Evolutionary conservation across 345 rosid species (phyloP), one percentile per base, ranked within the genome.

Genomic region (Rubroshorea leprosula): DNA sequence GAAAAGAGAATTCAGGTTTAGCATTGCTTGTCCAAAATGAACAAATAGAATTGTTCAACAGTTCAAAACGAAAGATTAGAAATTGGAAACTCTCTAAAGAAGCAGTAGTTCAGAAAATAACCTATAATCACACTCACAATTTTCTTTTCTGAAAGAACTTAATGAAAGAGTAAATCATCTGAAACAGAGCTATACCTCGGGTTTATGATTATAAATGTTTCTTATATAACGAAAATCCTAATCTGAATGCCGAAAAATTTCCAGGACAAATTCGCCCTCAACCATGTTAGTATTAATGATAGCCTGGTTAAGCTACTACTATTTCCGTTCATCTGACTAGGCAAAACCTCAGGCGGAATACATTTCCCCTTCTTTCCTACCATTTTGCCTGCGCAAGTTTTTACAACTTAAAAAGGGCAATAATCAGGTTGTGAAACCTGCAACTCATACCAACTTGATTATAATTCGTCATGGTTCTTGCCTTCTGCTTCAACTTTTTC

Each of bases 391-490:
- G 12, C 41, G 12, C 5, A 35, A 35, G 41, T 35, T 35, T 35
- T 13, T n/a, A n/a, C n/a, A n/a, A n/a, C n/a, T n/a, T n/a, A n/a
- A n/a, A n/a, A n/a, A n/a, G n/a, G n/a, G n/a, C n/a, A n/a, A n/a
- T n/a, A n/a, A n/a, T n/a, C n/a, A n/a, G n/a, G n/a, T n/a, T n/a
- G n/a, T n/a, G n/a, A n/a, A n/a, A n/a, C n/a, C n/a, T n/a, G n/a
- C n/a, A n/a, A n/a, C n/a, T n/a, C n/a, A n/a, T n/a, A n/a, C n/a
- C n/a, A n/a, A n/a, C n/a, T n/a, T 13, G n/a, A 72, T 82, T 76
- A 87, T 64, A 88, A 74, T 75, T 88, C 96, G 14, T 88, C 87
- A 22, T 78, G 87, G 51, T 15, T 54, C 58, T 77, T 67, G 9
- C 79, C 41, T 6, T 35, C 41, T 35, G 41, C 41, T 35, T 35